Percentiles rank a stretch among this genome's conserved stretches.
Conservation (phyloP, 2,329 filamentous ascomycete genomes). For the Colletotrichum noveboracense region DNA sequence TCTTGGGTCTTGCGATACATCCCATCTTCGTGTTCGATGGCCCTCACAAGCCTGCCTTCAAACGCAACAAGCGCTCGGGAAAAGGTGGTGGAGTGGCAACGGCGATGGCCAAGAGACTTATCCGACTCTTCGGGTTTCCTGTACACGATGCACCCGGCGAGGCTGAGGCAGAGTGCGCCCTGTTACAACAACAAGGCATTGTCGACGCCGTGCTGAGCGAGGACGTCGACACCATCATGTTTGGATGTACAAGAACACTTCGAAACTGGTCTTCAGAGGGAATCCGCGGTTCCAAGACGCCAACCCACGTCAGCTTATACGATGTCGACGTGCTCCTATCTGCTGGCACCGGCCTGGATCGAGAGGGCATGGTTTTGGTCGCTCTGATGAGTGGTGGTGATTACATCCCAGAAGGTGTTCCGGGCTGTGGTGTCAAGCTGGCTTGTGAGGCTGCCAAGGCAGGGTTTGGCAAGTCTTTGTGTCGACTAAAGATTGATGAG, state of each 20-base stretch:
- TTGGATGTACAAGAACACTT: slow-evolving; percentile 81
- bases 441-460: slow-evolving; percentile 90
- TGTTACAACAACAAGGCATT: slow-evolving; percentile 79
- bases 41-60: slow-evolving; percentile 82
- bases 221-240: slow-evolving; percentile 98
- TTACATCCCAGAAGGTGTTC: slow-evolving; percentile 87
- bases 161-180: slow-evolving; percentile 93
- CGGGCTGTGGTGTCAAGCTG: slow-evolving; percentile 84
- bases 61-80: slow-evolving; percentile 79
- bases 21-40: slow-evolving; percentile 93
- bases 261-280: slow-evolving; percentile 84
- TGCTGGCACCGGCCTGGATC: slow-evolving; percentile 65
- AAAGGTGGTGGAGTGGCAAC: slow-evolving; percentile 71
- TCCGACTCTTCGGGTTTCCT: slow-evolving; percentile 84
- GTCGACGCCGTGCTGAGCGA: slow-evolving; percentile 95
- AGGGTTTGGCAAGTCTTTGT: slow-evolving; percentile 82
- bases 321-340: slow-evolving; percentile 59
- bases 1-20: slow-evolving; percentile 79
- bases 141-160: slow-evolving; percentile 90
- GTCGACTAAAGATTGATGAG: slow-evolving; percentile 66
- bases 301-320: slow-evolving; percentile 88
- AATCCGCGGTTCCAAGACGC: slow-evolving; percentile 65
- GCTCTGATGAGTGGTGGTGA: slow-evolving; percentile 96
- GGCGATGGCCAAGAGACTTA: slow-evolving; percentile 80
- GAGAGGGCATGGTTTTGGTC: slow-evolving; percentile 90